phyloP scores from a whole-genome alignment of 768 basidiomycete species.

The Cystobasidium tubakii region DNA sequence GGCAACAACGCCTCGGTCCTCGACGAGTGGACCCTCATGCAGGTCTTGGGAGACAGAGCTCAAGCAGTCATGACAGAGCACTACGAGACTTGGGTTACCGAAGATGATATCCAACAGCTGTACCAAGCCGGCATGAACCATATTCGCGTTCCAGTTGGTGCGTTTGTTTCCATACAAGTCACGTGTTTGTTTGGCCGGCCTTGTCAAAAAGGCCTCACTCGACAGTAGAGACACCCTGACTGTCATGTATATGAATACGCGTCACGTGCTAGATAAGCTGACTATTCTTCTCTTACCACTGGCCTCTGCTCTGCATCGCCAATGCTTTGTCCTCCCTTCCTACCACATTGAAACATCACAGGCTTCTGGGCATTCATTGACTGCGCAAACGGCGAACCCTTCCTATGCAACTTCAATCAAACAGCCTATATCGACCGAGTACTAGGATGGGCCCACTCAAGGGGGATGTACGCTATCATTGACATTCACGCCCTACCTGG shows the following conservation, averaged over 20 bases:
- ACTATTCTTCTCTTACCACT: neutral
- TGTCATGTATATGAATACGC: too few relatives aligned
- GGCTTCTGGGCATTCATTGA: slow-evolving; percentile 46
- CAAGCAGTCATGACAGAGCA: slow-evolving; percentile 46
- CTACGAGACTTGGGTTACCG: slow-evolving; percentile 50
- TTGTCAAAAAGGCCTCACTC: neutral
- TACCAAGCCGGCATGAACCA: slow-evolving; percentile 45
- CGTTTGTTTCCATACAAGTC: neutral
- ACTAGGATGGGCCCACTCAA: slow-evolving; percentile 40
- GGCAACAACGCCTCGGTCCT: slow-evolving; percentile 31
- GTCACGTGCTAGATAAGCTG: neutral
- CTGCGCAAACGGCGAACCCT: slow-evolving; percentile 40
- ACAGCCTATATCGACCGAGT: slow-evolving; percentile 41
- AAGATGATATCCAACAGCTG: slow-evolving; percentile 47
- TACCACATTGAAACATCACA: too few relatives aligned
- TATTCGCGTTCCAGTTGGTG: slow-evolving; percentile 44
- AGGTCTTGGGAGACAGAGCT: slow-evolving; percentile 25
- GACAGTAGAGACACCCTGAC: neutral
- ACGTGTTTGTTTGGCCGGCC: neutral
- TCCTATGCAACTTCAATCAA: slow-evolving; percentile 42
- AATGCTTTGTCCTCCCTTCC: neutral
- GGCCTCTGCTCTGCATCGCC: too few relatives aligned
- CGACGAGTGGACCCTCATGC: slow-evolving; percentile 38
- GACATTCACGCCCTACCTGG: slow-evolving; percentile 46
- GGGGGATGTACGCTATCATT: slow-evolving; percentile 44